phyloP scores from a whole-genome alignment of 768 basidiomycete species.

The Suillus subaureus region DNA sequence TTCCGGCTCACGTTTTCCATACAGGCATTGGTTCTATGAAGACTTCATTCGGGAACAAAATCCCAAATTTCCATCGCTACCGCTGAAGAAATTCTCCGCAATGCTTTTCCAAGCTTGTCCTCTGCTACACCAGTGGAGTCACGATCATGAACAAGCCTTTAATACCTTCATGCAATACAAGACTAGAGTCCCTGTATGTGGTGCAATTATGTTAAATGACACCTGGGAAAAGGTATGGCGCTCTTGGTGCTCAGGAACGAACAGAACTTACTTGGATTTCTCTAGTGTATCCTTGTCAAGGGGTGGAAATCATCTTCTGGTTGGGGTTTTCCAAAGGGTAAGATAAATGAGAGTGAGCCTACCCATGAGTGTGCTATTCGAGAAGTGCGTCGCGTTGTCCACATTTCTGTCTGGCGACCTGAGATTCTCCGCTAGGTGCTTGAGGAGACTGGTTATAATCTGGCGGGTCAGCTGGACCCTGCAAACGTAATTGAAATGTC shows the following conservation, averaged over 20 bases:
- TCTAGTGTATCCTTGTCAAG: conserved; percentile 93
- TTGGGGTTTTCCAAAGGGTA: conserved; percentile 99
- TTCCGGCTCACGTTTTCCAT: conserved; percentile 15
- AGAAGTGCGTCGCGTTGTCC: conserved; percentile 61
- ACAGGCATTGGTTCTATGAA: conserved; percentile 99
- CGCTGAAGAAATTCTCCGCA: conserved; percentile 91
- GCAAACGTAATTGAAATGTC: conserved; percentile 79
- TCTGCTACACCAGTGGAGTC: conserved; percentile 77
- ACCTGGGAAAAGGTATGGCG: conserved; percentile 84
- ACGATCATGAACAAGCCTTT: conserved; percentile 86
- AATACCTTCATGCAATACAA: conserved; percentile 95
- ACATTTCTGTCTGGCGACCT: conserved; percentile 8
- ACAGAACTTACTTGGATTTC: conserved; percentile 10
- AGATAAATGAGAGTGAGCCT: conserved; percentile 94
- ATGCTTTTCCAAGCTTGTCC: conserved; percentile 88
- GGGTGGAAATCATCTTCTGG: conserved; percentile 97
- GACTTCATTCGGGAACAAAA: conserved; percentile 96
- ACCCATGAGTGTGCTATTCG: conserved; percentile 84
- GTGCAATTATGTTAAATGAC: conserved; percentile 93
- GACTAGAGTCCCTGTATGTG: conserved; percentile 95
- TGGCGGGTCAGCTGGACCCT: conserved; percentile 65
- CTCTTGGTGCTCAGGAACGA: conserved; percentile 16
- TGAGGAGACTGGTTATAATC: conserved; percentile 96
- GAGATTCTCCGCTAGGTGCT: conserved; percentile 63
- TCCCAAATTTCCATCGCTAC: conserved; percentile 81